Conservation (phyloP, 2,329 filamentous ascomycete genomes). For the Neoascochyta sp. region DNA sequence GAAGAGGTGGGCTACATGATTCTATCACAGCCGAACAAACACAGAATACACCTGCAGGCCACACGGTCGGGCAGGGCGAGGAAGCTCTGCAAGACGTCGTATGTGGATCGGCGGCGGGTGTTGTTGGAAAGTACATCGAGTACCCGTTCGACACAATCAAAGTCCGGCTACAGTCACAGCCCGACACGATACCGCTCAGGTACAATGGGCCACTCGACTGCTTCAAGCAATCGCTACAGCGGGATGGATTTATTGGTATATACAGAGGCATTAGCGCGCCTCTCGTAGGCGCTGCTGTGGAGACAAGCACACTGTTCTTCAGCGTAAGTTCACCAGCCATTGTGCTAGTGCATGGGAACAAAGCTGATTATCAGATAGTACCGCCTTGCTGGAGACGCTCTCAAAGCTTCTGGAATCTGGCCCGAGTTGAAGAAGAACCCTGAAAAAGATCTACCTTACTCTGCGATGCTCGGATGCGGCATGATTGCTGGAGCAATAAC, state of each 20-base stretch:
- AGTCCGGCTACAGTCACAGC: slow-evolving; percentile 94
- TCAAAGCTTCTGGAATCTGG: slow-evolving; percentile 58
- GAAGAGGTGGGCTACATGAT: slow-evolving; percentile 20
- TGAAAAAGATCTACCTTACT: slow-evolving; percentile 63
- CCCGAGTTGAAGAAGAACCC: slow-evolving; percentile 45
- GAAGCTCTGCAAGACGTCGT: slow-evolving; percentile 81
- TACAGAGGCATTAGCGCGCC: slow-evolving; percentile 94
- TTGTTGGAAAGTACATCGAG: slow-evolving; percentile 92
- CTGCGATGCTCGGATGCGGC: slow-evolving; percentile 72
- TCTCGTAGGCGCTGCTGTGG: slow-evolving; percentile 82
- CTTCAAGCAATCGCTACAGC: slow-evolving; percentile 77
- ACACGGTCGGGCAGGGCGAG: slow-evolving; percentile 44
- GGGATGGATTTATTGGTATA: slow-evolving; percentile 74
- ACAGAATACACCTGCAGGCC: slow-evolving; percentile 9
- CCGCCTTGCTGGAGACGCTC: slow-evolving; percentile 50
- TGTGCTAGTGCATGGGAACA: background rate
- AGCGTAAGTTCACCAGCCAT: slow-evolving; percentile 50
- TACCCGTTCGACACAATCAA: slow-evolving; percentile 99
- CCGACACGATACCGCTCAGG: slow-evolving; percentile 72
- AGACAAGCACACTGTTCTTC: slow-evolving; percentile 90
- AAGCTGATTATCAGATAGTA: slow-evolving; percentile 39
- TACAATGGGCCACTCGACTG: slow-evolving; percentile 90
- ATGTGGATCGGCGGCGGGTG: slow-evolving; percentile 87
- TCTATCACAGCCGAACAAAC: slow-evolving; percentile 19
- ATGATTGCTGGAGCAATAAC: slow-evolving; percentile 85